Conservation (phyloP, 225 moss, liverwort and hornwort genomes). For the Straminergon stramineum region DNA sequence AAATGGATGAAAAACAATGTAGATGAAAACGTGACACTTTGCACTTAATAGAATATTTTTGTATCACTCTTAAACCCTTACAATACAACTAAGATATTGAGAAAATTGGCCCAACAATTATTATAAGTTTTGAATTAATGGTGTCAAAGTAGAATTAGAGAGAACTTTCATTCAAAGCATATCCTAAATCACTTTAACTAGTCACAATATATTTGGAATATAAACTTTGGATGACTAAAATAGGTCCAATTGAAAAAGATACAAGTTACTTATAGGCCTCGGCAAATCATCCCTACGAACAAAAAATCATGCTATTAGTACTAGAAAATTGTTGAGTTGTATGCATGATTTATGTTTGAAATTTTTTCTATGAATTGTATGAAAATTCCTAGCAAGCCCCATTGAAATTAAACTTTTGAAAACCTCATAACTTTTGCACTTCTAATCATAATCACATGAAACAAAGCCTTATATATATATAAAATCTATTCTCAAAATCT, state of each 20-base stretch:
- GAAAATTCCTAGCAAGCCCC: neutral
- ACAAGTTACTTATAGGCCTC: neutral
- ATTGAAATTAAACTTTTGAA: neutral
- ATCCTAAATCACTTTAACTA: neutral
- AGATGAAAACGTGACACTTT: neutral
- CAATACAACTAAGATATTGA: neutral
- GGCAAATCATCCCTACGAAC: accelerated
- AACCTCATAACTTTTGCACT: neutral
- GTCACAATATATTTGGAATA: neutral
- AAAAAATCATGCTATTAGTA: too few species aligned
- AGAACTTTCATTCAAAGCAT: neutral
- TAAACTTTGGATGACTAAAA: neutral
- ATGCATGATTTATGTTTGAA: neutral
- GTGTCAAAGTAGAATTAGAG: neutral
- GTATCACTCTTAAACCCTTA: neutral
- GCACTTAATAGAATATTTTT: neutral
- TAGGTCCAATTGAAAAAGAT: neutral
- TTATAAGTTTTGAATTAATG: neutral
- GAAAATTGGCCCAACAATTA: neutral
- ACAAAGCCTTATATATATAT: neutral
- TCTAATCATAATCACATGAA: neutral
- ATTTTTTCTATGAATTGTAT: neutral
- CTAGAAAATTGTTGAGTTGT: neutral
- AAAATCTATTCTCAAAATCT: neutral
- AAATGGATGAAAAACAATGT: neutral